Conservation (phyloP, 345 rosid species). For the Populus euphratica region DNA sequence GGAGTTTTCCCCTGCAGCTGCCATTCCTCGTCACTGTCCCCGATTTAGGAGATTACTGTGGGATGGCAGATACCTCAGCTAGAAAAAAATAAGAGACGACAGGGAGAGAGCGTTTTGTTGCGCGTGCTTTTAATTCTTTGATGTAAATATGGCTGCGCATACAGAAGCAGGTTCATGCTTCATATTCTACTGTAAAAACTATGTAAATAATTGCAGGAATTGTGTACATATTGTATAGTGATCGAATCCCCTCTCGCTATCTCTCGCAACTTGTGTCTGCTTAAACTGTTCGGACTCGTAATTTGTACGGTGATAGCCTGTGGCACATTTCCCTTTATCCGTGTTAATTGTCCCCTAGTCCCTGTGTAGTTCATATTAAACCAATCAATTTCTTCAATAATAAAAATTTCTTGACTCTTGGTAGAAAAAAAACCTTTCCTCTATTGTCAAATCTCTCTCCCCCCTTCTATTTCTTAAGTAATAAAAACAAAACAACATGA, state of each 20-base stretch:
- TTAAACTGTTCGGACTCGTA: too few relatives aligned
- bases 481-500: too few relatives aligned
- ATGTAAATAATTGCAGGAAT: not conserved
- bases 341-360: too few relatives aligned
- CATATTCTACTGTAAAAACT: constrained; percentile 7
- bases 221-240: not conserved
- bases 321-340: too few relatives aligned
- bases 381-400: too few relatives aligned
- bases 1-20: not conserved
- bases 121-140: constrained; percentile 16
- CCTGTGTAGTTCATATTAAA: too few relatives aligned
- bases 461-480: too few relatives aligned
- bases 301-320: too few relatives aligned
- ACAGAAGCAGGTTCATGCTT: not conserved
- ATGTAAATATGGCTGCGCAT: constrained; percentile 8
- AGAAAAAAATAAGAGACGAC: not conserved
- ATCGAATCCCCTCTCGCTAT: not conserved
- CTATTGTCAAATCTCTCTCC: too few relatives aligned
- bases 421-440: too few relatives aligned
- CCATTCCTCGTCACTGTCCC: not conserved
- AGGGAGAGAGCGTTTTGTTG: not conserved
- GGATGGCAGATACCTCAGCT: not conserved
- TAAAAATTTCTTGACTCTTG: too few relatives aligned
- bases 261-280: not conserved
- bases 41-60: not conserved